Base-by-base conservation (phyloP, 768 basidiomycete genomes). In the Vararia minispora region DNA sequence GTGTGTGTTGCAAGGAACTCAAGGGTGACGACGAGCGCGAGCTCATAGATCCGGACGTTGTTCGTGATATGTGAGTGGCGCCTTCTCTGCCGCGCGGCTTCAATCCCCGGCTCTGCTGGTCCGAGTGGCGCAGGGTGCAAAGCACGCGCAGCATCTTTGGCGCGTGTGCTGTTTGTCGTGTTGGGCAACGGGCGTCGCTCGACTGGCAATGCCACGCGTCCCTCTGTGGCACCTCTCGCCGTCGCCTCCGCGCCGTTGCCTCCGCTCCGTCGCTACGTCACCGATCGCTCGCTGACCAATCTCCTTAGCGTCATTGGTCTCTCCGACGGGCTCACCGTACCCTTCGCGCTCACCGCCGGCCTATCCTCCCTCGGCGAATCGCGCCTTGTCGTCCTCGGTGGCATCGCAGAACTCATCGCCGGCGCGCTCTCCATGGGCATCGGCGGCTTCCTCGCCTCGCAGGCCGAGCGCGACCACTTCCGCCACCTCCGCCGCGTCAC, bases 391-490 rank as follows among this genome's bases (percentile, higher is more conserved):
- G 82, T 94, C 34, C 72, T 94, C 21, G 94, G 90, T 38, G 95
- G 95, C 12, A 63, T 95, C 25, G 94, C 95, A 1, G 95, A 99
- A 57, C 79, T 99, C 48, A 88, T 94, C 41, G 89, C 92, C 1
- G 95, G 95, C 5, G 87, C 92, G 10, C 86, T 98, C 32, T 90
- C 86, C 2, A 99, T 99, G 94, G 95, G 95, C 44, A 85, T 99
- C 28, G 95, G 95, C 37, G 94, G 94, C 14, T 97, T 94, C 71
- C 79, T 99, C 34, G 91, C 91, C 3, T 90, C 92, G 1, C 88
- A 99, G 60, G 83, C 94, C 22, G 95, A 99, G 59, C 80, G 91
- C 32, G 94, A 97, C 56, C 85, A 95, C 59, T 92, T 82, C 56
- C 83, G 79, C 32, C 95, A 84, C 61, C 73, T 83, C 22, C 74